phyloP scores from a whole-genome alignment of 768 basidiomycete species.

The Lentinula raphanica region DNA sequence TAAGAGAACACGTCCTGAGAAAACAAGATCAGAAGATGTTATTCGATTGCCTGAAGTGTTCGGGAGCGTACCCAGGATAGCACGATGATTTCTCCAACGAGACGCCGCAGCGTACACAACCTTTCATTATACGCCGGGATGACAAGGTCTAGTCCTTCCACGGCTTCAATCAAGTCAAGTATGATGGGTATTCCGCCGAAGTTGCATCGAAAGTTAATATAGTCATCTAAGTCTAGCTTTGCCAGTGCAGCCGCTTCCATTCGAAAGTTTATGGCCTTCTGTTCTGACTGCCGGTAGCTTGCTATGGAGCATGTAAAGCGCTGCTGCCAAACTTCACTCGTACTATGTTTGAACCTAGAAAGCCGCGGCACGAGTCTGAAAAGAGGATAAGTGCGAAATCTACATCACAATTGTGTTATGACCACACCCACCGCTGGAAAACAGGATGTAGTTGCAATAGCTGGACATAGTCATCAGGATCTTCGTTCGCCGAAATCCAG shows the following conservation, averaged over 20 bases:
- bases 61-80: constrained; percentile 43
- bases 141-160: constrained; percentile 39
- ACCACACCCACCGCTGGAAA: background rate
- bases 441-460: background rate
- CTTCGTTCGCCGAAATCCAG: constrained; percentile 14
- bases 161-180: constrained; percentile 48
- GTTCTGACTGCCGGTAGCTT: constrained; percentile 32
- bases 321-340: background rate
- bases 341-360: background rate
- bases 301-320: constrained; percentile 15
- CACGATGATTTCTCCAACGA: constrained; percentile 45
- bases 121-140: constrained; percentile 20
- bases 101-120: constrained; percentile 29
- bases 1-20: constrained; percentile 56
- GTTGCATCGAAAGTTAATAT: constrained; percentile 40
- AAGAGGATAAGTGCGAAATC: background rate
- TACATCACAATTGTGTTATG: background rate
- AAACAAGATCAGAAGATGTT: constrained; percentile 5
- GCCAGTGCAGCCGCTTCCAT: constrained; percentile 26
- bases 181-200: constrained; percentile 44
- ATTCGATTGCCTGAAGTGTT: background rate
- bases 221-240: constrained; percentile 41
- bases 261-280: constrained; percentile 21
- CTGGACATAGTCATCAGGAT: background rate
- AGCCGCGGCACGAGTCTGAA: background rate